Conservation (phyloP, 345 rosid genomes). For the Theobroma cacao region DNA sequence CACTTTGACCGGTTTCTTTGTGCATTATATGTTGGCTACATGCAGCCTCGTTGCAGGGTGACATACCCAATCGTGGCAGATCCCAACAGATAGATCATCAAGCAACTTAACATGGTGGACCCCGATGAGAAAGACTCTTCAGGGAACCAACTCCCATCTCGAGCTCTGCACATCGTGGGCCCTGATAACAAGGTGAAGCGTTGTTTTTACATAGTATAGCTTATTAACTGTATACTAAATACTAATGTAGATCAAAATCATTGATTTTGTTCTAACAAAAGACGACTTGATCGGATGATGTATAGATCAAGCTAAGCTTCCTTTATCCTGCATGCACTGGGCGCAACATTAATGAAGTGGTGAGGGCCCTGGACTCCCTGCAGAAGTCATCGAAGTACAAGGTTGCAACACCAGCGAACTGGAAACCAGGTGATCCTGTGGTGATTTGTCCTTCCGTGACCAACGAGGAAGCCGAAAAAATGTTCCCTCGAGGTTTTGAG, state of each 20-base stretch:
- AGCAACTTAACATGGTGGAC: constrained; percentile 80
- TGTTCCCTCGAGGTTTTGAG: constrained; percentile 63
- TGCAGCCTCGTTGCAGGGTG: constrained; percentile 63
- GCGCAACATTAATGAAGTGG: constrained; percentile 72
- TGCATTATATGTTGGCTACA: background rate
- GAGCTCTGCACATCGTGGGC: constrained; percentile 73
- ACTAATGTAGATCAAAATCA: background rate
- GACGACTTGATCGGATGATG: background rate
- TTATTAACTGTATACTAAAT: no score
- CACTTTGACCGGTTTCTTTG: background rate
- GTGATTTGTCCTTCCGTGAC: constrained; percentile 54
- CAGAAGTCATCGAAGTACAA: constrained; percentile 48
- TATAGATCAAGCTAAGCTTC: constrained; percentile 75
- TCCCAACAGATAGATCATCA: constrained; percentile 52
- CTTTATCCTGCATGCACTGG: constrained; percentile 73
- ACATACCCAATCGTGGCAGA: constrained; percentile 70
- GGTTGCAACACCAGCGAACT: constrained; percentile 74
- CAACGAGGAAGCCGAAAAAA: constrained; percentile 55
- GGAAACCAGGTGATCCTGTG: constrained; percentile 77
- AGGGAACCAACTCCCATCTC: constrained; percentile 47
- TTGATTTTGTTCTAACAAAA: background rate
- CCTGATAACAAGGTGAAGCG: constrained; percentile 51
- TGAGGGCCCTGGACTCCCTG: constrained; percentile 72
- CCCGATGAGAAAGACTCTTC: constrained; percentile 52
- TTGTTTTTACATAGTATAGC: background rate